Evolutionary conservation across 495 filamentous ascomycete genomes (phyloP), one percentile per base, ranked within the genome.

Genomic region (Wilcoxina mikolae): DNA sequence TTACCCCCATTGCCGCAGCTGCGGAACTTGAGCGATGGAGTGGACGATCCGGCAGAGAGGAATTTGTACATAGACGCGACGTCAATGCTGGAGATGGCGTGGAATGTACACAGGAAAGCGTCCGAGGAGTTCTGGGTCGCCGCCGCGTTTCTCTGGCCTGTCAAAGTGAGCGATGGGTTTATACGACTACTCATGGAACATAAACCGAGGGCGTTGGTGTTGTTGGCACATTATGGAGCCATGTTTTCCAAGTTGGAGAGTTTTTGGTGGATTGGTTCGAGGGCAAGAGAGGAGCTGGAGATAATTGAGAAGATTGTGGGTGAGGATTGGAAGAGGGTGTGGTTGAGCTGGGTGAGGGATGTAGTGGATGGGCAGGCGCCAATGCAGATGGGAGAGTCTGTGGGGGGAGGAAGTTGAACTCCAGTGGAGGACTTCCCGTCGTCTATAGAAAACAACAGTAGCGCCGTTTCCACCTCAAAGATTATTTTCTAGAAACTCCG

Each of bases 281-380:
- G 26, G 54, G 57, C 20, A 44, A 53, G 29, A 54, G 51, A 48
- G 53, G 47, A 47, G 29, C 39, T 54, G 68, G 35, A 63, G 20
- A 27, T 26, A 10, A 52, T 52, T 41, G 49, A 41, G 31, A 15
- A n/a, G 15, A 17, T 41, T 10, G 17, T 52, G 1, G n/a, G 63
- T 33, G 24, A 70, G 53, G 15, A 64, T 61, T 18, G 66, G 60
- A 10, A 65, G 66, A 33, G 72, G 27, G 7, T 73, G 72, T 55
- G 74, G 71, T 59, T 79, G 75, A 10, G 68, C 60, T 38, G 77
- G 74, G 53, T 49, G 12, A 27, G 46, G 20, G 25, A 29, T 10
- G 46, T 49, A 7, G 43, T 46, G n/a, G 22, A 46, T 7, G 43
- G 43, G 43, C n/a, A n/a, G n/a, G n/a, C n/a, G n/a, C n/a, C n/a